Evolutionary conservation across 306 rosid genomes (phyloP), one percentile per base, ranked within the genome.

Genomic region (Morella rubra): DNA sequence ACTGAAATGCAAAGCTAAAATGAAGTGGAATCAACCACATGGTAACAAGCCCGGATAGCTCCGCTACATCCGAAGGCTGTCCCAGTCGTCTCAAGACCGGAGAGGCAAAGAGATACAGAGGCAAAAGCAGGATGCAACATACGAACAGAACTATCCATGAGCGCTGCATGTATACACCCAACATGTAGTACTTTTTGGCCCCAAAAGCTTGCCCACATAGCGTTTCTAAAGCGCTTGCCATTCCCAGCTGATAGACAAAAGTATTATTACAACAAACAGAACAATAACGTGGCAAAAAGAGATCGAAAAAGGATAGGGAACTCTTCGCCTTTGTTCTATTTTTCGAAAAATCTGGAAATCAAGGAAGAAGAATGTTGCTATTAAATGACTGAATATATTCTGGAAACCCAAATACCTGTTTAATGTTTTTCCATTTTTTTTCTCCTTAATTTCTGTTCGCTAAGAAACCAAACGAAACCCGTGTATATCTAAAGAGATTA

Each of bases 161-260:
- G 1, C 98, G 86, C 77, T 94, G 98, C 90, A 94, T 84, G 79
- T 94, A 94, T 1, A 91, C 79, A 0, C 98, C 98, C 70, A 93
- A 73, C 96, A 91, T 91, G 85, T 87, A 55, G 66, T 85, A 82
- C 58, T 91, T 85, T 82, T 90, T 89, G 0, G 96, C 97, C 5
- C 98, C 98, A 49, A 11, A 94, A 0, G 98, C 98, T 81, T 94
- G 97, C 44, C 98, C 97, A 2, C 97, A 93, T 0, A 91, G 86
- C 0, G 96, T 93, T 76, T 93, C 94, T 7, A 93, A 77, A 0
- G 96, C 96, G 37, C 97, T 91, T 8, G 96, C 94, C 98, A 93
- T 93, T 7, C 98, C 97, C 70, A 91, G 49, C 97, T 93, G 68
- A 19, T 74, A 2, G 8, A 24, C 8, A 4, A 22, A 73, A 56